phyloP scores from a whole-genome alignment of 495 filamentous ascomycete species.

The Pyrenula aspistea region DNA sequence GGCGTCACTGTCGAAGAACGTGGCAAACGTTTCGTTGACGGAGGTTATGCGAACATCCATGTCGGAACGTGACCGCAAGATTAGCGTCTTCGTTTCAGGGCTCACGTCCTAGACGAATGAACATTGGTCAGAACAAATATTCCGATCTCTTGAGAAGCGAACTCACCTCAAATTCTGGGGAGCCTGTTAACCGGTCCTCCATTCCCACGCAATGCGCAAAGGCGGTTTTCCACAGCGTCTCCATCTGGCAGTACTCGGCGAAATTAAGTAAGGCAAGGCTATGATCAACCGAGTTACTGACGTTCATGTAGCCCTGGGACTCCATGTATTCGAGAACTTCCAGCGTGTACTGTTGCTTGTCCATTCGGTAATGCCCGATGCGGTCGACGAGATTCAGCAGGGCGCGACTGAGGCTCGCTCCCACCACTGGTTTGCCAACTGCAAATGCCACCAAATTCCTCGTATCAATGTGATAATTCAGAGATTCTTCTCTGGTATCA shows the following conservation, averaged over 20 bases:
- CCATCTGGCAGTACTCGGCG: conserved; percentile 45
- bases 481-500: conserved; percentile 32
- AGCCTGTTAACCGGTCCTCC: conserved; percentile 37
- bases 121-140: background rate
- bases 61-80: conserved; percentile 46
- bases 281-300: conserved; percentile 45
- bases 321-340: conserved; percentile 46
- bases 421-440: conserved; percentile 46
- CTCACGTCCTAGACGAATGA: conserved; percentile 35
- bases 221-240: conserved; percentile 46
- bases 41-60: conserved; percentile 46
- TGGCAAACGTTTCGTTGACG: conserved; percentile 32
- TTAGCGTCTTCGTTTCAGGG: conserved; percentile 39
- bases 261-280: conserved; percentile 46
- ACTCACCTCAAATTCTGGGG: conserved; percentile 44
- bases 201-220: conserved; percentile 60
- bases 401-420: conserved; percentile 40
- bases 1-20: conserved; percentile 50
- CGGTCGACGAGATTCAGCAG: conserved; percentile 44
- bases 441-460: conserved; percentile 62
- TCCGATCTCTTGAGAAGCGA: background rate
- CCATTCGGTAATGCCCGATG: conserved; percentile 40
- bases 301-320: conserved; percentile 47
- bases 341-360: conserved; percentile 30
- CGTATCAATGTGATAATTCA: conserved; percentile 46